Conservation (phyloP, 441 rosid species). For the Metrosideros polymorpha region DNA sequence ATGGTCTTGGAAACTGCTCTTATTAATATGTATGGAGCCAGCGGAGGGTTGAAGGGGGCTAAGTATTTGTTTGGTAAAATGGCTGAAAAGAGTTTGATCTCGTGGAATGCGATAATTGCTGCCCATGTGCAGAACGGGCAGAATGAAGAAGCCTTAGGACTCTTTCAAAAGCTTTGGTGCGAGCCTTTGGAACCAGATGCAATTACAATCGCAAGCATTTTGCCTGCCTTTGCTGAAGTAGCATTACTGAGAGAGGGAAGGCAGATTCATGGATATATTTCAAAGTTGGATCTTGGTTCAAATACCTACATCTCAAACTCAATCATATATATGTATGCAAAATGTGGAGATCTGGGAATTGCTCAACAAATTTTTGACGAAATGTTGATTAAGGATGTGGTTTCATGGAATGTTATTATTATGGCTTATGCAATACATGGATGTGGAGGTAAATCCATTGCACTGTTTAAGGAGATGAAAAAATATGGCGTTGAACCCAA, state of each 20-base stretch:
- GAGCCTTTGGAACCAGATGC: conserved; percentile 38
- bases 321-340: conserved; percentile 51
- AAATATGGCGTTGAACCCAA: conserved; percentile 32
- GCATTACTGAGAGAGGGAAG: conserved; percentile 42
- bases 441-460: conserved; percentile 32
- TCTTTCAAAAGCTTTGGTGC: conserved; percentile 32
- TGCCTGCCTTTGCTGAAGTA: conserved; percentile 63
- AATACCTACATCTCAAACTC: conserved; percentile 52
- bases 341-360: conserved; percentile 51
- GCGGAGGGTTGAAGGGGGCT: conserved; percentile 29
- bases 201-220: conserved; percentile 45
- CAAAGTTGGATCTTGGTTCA: conserved; percentile 22
- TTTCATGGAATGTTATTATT: conserved; percentile 70
- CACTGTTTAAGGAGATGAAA: conserved; percentile 34
- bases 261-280: conserved; percentile 41
- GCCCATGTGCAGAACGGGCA: conserved; percentile 45
- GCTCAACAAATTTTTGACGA: conserved; percentile 42
- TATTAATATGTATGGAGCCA: conserved; percentile 50
- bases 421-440: conserved; percentile 77
- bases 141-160: conserved; percentile 32
- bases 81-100: conserved; percentile 35
- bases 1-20: conserved; percentile 55
- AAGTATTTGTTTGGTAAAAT: conserved; percentile 32
- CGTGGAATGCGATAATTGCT: conserved; percentile 66
- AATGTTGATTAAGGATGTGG: conserved; percentile 34